phyloP scores from a whole-genome alignment of 306 rosid species.

The Vicia sativa region DNA sequence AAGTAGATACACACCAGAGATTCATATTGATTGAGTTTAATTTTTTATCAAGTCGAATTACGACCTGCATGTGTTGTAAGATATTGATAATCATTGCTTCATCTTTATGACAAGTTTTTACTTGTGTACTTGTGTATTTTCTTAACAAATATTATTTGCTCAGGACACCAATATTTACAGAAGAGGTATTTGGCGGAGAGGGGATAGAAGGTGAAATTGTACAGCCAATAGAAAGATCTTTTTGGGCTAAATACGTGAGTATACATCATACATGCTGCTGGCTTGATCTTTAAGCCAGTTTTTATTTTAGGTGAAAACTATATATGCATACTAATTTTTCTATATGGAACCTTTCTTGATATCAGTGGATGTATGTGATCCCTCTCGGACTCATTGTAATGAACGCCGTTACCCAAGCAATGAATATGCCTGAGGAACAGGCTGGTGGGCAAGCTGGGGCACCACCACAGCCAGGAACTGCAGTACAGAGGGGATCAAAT shows the following conservation, averaged over 20 bases:
- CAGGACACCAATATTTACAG: constrained; percentile 86
- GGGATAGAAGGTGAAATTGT: constrained; percentile 71
- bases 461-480: constrained; percentile 53
- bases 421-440: constrained; percentile 91
- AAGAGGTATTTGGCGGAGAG: constrained; percentile 73
- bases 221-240: constrained; percentile 74
- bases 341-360: constrained; percentile 27
- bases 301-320: not conserved
- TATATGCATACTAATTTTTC: constrained; percentile 15
- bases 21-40: not conserved
- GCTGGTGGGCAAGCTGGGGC: constrained; percentile 61
- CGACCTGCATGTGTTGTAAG: not conserved
- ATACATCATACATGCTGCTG: constrained; percentile 6
- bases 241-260: constrained; percentile 99
- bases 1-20: not conserved
- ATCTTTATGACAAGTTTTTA: constrained; percentile 22
- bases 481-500: constrained; percentile 69
- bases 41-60: not conserved
- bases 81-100: constrained; percentile 3
- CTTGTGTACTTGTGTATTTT: constrained; percentile 6
- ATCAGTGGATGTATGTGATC: constrained; percentile 95
- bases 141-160: constrained; percentile 36
- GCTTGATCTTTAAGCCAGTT: constrained; percentile 19
- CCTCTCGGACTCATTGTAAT: constrained; percentile 94
- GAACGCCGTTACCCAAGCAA: constrained; percentile 96